Percentiles rank a stretch among this genome's conserved stretches.
These are phyloP conservation scores for Maudiozyma bulderi DNA, from an alignment of 805 yeast species.

Conservation along the genomic window DNA sequence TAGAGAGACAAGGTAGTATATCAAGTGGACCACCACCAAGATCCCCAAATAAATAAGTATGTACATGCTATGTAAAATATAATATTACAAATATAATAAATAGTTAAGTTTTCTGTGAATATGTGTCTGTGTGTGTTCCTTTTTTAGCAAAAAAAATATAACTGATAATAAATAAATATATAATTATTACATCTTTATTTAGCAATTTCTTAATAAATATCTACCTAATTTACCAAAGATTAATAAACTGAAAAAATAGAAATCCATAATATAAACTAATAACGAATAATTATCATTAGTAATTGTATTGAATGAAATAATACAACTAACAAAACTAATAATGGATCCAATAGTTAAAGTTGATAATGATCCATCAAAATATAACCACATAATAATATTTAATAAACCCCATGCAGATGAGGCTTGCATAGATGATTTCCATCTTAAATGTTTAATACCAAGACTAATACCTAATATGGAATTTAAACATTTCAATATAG, in stretches of 20 bases:
- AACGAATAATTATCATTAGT: slow-evolving; percentile 1
- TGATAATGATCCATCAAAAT: slow-evolving; percentile 49
- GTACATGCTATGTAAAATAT: not conserved
- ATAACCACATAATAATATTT: slow-evolving; percentile 56
- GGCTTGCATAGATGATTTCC: slow-evolving; percentile 57
- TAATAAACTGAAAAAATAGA: slow-evolving; percentile 54
- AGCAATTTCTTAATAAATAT: slow-evolving; percentile 31
- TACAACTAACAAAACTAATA: slow-evolving; percentile 23
- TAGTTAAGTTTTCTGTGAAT: not conserved
- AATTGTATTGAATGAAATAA: slow-evolving; percentile 2
- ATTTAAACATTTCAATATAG: slow-evolving; percentile 36
- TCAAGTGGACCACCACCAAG: slow-evolving; percentile 31
- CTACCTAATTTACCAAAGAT: slow-evolving; percentile 64
- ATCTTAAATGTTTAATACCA: slow-evolving; percentile 55
- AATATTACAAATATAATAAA: not conserved
- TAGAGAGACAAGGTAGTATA: slow-evolving; percentile 27
- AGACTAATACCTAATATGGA: slow-evolving; percentile 61
- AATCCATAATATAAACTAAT: slow-evolving; percentile 31
- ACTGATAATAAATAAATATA: not conserved
- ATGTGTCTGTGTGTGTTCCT: not conserved
- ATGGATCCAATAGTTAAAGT: slow-evolving; percentile 37
- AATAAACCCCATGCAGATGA: slow-evolving; percentile 50
- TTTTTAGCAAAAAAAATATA: not conserved
- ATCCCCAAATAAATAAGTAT: slow-evolving; percentile 23
- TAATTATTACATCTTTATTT: not conserved